Conservation (phyloP, 805 yeast genomes). For the Teunomyces stri region DNA sequence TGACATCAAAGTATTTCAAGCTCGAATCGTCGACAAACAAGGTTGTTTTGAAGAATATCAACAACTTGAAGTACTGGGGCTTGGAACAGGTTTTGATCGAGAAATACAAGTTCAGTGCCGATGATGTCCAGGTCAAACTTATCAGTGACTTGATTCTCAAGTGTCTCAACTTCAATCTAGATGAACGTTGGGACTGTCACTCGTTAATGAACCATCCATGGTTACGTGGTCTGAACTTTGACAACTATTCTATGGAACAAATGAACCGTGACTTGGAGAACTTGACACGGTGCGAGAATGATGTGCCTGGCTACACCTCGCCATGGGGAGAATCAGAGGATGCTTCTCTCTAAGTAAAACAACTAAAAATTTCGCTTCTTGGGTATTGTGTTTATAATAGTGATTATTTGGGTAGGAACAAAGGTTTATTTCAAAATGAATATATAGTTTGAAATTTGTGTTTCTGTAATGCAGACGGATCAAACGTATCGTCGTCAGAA, state of each 20-base stretch:
- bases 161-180: slow-evolving; percentile 50
- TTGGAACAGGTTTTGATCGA: slow-evolving; percentile 47
- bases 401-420: slow-evolving; percentile 2
- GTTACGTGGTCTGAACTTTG: slow-evolving; percentile 25
- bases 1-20: slow-evolving; percentile 42
- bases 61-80: slow-evolving; percentile 51
- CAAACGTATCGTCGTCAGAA: slow-evolving; percentile 14
- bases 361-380: background rate
- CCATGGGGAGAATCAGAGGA: slow-evolving; percentile 18
- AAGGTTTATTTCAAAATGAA: background rate
- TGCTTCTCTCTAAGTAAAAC: background rate
- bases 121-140: slow-evolving; percentile 33
- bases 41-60: slow-evolving; percentile 42
- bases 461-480: slow-evolving; percentile 1
- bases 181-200: slow-evolving; percentile 53
- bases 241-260: slow-evolving; percentile 8
- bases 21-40: slow-evolving; percentile 19
- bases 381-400: background rate
- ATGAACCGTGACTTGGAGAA: slow-evolving; percentile 14
- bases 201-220: slow-evolving; percentile 54
- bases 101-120: slow-evolving; percentile 44
- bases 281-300: slow-evolving; percentile 24
- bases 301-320: slow-evolving; percentile 32
- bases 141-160: slow-evolving; percentile 47
- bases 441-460: slow-evolving; percentile 1